Conservation (phyloP, 805 yeast species). For the Phaffomyces thermotolerans region DNA sequence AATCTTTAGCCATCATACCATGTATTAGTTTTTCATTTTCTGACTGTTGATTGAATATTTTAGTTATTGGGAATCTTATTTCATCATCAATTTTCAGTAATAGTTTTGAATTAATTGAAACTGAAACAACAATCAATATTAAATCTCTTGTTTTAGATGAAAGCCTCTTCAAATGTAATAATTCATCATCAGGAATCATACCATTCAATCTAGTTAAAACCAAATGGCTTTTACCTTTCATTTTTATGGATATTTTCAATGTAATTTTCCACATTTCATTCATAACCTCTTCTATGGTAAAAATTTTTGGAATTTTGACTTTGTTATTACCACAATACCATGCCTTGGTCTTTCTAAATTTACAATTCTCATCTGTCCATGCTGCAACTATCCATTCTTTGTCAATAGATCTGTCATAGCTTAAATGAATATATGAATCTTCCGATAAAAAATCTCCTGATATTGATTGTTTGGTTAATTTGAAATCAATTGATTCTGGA, state of each 20-base stretch:
- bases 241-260: slow-evolving; percentile 29
- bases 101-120: slow-evolving; percentile 49
- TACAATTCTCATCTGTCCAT: slow-evolving; percentile 84
- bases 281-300: slow-evolving; percentile 47
- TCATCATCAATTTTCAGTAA: slow-evolving; percentile 26
- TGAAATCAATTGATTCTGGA: slow-evolving; percentile 37
- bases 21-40: slow-evolving; percentile 9
- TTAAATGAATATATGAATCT: slow-evolving; percentile 76
- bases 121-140: slow-evolving; percentile 63
- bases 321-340: slow-evolving; percentile 44
- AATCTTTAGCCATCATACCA: slow-evolving; percentile 6
- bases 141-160: slow-evolving; percentile 50
- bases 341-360: slow-evolving; percentile 50
- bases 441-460: slow-evolving; percentile 39
- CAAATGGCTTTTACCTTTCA: slow-evolving; percentile 43
- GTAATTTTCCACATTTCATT: slow-evolving; percentile 64
- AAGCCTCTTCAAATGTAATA: slow-evolving; percentile 70
- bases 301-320: slow-evolving; percentile 9
- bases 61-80: slow-evolving; percentile 27
- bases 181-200: slow-evolving; percentile 74
- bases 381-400: slow-evolving; percentile 80
- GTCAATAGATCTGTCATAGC: slow-evolving; percentile 77
- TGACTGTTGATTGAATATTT: slow-evolving; percentile 22
- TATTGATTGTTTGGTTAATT: slow-evolving; percentile 32
- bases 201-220: slow-evolving; percentile 66